phyloP scores from a whole-genome alignment of 2,329 filamentous ascomycete species.

The Boeremia exigua region DNA sequence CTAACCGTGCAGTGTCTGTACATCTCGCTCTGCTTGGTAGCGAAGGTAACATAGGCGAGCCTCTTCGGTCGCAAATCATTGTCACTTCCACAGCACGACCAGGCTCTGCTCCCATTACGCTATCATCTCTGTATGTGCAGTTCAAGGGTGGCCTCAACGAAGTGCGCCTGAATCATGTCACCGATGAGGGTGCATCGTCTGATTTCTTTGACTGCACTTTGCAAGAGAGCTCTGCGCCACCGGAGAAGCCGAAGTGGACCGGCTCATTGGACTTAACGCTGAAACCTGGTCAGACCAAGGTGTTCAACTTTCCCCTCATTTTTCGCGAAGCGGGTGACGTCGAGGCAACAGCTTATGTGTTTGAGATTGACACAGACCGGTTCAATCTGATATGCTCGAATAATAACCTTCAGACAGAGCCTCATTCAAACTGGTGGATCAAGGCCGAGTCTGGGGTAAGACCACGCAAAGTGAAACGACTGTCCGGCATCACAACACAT shows the following conservation, averaged over 20 bases:
- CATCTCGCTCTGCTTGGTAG: constrained; percentile 60
- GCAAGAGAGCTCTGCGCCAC: constrained; percentile 33
- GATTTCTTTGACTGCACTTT: constrained; percentile 30
- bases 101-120: constrained; percentile 53
- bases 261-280: constrained; percentile 71
- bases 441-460: constrained; percentile 31
- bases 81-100: constrained; percentile 57
- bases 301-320: constrained; percentile 74
- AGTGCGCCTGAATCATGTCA: constrained; percentile 39
- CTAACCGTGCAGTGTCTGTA: constrained; percentile 52
- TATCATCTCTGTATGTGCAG: constrained; percentile 58
- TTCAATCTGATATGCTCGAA: constrained; percentile 73
- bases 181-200: constrained; percentile 23
- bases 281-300: constrained; percentile 68
- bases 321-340: constrained; percentile 84
- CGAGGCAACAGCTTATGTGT: constrained; percentile 66
- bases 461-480: constrained; percentile 37
- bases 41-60: constrained; percentile 66
- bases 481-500: constrained; percentile 62
- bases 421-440: constrained; percentile 44
- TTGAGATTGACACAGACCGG: constrained; percentile 67
- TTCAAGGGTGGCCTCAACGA: constrained; percentile 57
- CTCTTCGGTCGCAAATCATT: constrained; percentile 61
- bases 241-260: constrained; percentile 51
- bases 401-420: constrained; percentile 46